These are phyloP conservation scores for Ceratobasidium theobromae DNA, from an alignment of 1,284 basidiomycete species.

Conservation along the genomic window DNA sequence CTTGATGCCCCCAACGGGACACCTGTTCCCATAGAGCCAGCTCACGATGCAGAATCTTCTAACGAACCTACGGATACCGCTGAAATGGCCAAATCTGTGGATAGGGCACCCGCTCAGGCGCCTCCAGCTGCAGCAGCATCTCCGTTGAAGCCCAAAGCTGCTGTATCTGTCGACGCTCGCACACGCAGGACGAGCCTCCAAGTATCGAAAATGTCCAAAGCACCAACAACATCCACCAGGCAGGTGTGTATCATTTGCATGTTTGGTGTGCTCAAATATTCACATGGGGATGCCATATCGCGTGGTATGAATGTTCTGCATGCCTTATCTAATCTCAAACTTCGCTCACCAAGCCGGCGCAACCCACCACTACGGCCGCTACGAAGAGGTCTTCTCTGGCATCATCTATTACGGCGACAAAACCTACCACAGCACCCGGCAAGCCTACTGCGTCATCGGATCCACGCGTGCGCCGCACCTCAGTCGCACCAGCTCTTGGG, in stretches of 20 bases:
- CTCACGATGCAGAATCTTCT: constrained; percentile 1
- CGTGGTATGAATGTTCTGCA: constrained; percentile 5
- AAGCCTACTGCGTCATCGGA: background rate
- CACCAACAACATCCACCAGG: background rate
- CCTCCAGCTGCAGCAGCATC: constrained; percentile 5
- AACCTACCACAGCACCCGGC: background rate
- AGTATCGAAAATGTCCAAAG: constrained; percentile 28
- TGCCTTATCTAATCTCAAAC: constrained; percentile 7
- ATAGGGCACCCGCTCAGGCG: background rate
- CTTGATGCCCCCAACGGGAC: constrained; percentile 31
- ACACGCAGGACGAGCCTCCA: constrained; percentile 7
- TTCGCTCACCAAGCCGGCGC: constrained; percentile 13
- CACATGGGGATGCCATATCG: background rate
- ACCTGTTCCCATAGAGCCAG: constrained; percentile 27
- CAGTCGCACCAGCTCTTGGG: constrained; percentile 2
- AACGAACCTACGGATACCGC: constrained; percentile 11
- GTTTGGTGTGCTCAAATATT: background rate
- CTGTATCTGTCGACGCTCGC: constrained; percentile 24
- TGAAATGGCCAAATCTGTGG: background rate
- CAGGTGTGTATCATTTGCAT: constrained; percentile 15
- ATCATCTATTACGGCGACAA: background rate
- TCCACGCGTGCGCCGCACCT: constrained; percentile 5
- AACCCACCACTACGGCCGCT: constrained; percentile 1
- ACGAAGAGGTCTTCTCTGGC: constrained; percentile 21
- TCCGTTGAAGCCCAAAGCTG: constrained; percentile 34